Base-by-base conservation (phyloP, 345 rosid species). In the Salix viminalis region DNA sequence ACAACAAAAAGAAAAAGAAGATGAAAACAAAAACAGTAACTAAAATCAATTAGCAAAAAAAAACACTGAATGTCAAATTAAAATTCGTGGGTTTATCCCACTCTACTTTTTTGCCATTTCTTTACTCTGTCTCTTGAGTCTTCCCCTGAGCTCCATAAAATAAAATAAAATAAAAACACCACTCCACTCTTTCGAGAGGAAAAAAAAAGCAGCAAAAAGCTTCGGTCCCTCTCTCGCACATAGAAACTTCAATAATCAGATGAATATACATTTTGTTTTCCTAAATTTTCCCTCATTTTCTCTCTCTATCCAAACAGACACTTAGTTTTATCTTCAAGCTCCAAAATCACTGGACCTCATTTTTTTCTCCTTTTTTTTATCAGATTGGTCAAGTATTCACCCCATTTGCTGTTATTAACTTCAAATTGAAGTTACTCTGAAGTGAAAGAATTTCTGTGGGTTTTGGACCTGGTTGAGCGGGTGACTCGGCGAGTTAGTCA, bases 401-500 rank as follows among this genome's bases (percentile, higher is more conserved):
- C 7, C 11, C 44, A 37, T 52, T 16, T 36, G 6, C 28, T 72
- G 15, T 32, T 12, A 28, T 41, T 21, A 30, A 48, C 64, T 58
- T 58, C 64, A 58, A n/a, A 58, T 58, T 58, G 64, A 58, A 58
- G 64, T 23, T 58, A 58, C 64, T 23, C 14, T 58, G 64, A 58
- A n/a, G 64, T 58, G 64, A 23, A 23, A n/a, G 11, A 4, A 9
- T 58, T 58, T 21, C 44, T 24, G 12, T n/a, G 64, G 23, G 28
- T 58, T 58, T n/a, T 58, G 64, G 23, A 58, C 28, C 28, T n/a
- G 28, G 14, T 12, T 41, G 18, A 64, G 76, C 50, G 14, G 16
- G 50, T 46, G 50, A 46, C 14, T 46, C 50, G 16, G 14, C 30
- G 42, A 24, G 14, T 41, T 28, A 64, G 79, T 81, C 76, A 72